phyloP scores from a whole-genome alignment of 2,329 filamentous ascomycete genomes.

The Aspergillus arachidicola region DNA sequence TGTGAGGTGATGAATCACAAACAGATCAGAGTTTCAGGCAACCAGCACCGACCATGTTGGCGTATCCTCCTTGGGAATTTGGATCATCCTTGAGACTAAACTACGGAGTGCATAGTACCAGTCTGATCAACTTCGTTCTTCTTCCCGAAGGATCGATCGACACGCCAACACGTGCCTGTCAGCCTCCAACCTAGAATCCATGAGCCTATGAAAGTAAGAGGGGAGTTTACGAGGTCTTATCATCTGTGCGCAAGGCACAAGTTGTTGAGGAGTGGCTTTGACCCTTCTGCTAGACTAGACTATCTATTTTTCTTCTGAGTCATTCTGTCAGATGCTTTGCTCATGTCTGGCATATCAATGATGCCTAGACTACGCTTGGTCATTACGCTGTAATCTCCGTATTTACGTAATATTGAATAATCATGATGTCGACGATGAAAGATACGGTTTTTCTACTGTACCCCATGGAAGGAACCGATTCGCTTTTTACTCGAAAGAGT shows the following conservation, averaged over 20 bases:
- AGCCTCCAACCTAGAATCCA: conserved; percentile 1
- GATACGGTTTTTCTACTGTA: conserved; percentile 1
- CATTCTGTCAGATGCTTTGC: conserved; percentile 3
- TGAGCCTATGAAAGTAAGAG: conserved; percentile 10
- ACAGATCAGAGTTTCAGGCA: conserved; percentile 15
- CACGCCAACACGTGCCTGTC: conserved; percentile 22
- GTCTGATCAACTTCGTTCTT: conserved; percentile 9
- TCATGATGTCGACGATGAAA: conserved; percentile 7
- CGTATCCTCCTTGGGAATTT: background rate
- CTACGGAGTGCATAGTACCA: background rate
- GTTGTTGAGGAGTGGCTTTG: background rate
- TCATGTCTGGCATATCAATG: background rate
- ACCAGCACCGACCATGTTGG: conserved; percentile 10
- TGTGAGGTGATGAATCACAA: conserved; percentile 21
- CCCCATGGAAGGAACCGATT: background rate
- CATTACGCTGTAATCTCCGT: background rate
- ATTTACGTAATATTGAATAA: conserved; percentile 14
- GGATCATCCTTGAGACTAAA: background rate
- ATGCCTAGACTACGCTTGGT: background rate
- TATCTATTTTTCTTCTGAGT: background rate
- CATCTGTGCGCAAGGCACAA: background rate
- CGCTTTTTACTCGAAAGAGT: background rate
- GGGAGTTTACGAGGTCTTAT: background rate
- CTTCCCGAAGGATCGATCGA: conserved; percentile 19
- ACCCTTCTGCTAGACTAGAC: background rate